A percentile compares a stretch with the other conserved stretches of the same genome.
Conservation (phyloP, 306 rosid genomes). For the Vigna unguiculata region DNA sequence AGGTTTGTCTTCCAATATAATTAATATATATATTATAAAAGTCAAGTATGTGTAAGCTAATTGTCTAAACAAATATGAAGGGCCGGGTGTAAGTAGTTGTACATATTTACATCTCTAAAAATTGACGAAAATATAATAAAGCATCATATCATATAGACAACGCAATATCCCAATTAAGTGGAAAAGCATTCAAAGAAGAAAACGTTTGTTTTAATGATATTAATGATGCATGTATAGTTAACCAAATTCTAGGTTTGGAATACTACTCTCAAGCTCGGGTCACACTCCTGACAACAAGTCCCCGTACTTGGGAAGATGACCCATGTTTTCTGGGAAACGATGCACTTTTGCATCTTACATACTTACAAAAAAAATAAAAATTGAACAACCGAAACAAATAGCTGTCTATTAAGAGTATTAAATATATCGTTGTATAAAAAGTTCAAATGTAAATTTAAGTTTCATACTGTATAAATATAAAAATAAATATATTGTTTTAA, state of each 20-base stretch:
- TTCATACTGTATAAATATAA: too few species aligned
- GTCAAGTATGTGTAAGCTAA: background rate
- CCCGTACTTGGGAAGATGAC: background rate
- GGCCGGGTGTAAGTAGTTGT: background rate
- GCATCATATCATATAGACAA: background rate
- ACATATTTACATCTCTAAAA: background rate
- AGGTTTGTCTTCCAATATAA: too few species aligned
- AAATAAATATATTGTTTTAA: too few species aligned
- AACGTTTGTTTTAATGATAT: too few species aligned
- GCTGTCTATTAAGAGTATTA: background rate
- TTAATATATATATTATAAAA: too few species aligned
- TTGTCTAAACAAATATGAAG: background rate
- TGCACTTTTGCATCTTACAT: background rate
- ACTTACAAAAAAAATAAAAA: background rate
- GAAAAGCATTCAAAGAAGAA: background rate
- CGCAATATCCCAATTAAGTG: background rate
- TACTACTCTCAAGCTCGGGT: background rate
- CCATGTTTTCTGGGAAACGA: conserved; percentile 15
- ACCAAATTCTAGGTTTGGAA: conserved; percentile 4
- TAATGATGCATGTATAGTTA: too few species aligned
- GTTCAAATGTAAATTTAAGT: too few species aligned
- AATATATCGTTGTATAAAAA: too few species aligned
- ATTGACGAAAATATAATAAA: background rate
- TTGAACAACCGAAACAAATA: background rate
- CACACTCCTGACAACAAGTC: conserved; percentile 13